Conservation (phyloP, 805 yeast genomes). For the Ogataea nakhonphanomensis region DNA sequence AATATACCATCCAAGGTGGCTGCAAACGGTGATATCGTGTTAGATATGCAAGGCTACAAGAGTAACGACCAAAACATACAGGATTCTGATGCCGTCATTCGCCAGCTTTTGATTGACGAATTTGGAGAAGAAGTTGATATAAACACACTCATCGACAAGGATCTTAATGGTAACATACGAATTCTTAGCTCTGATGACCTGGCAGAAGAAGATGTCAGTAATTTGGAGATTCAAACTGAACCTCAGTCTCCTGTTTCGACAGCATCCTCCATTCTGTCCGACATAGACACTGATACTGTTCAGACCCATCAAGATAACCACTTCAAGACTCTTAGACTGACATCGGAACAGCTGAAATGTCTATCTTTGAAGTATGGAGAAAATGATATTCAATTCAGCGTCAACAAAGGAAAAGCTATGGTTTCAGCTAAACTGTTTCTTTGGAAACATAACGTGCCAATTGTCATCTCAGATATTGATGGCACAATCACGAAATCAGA, state of each 20-base stretch:
- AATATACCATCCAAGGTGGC: conserved; percentile 88
- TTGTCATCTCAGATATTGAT: conserved; percentile 95
- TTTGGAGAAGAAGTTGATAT: conserved; percentile 53
- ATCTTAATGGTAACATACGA: conserved; percentile 64
- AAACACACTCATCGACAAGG: conserved; percentile 47
- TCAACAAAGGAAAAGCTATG: conserved; percentile 77
- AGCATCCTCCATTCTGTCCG: conserved; percentile 25
- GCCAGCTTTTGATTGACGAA: conserved; percentile 73
- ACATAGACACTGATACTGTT: conserved; percentile 24
- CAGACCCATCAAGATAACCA: conserved; percentile 34
- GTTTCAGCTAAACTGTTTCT: conserved; percentile 70
- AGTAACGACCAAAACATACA: conserved; percentile 75
- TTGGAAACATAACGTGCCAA: conserved; percentile 83
- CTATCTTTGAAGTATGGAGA: conserved; percentile 74
- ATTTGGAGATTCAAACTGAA: conserved; percentile 9
- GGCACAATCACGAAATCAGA: conserved; percentile 98
- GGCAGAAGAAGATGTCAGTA: conserved; percentile 15
- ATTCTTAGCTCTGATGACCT: conserved; percentile 36
- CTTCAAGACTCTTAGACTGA: conserved; percentile 84
- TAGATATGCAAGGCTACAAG: conserved; percentile 96
- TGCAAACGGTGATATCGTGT: conserved; percentile 81
- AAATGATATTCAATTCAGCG: conserved; percentile 74
- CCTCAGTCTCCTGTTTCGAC: conserved; percentile 22
- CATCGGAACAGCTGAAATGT: conserved; percentile 81
- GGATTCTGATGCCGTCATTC: conserved; percentile 71